Base-by-base conservation (phyloP, 2,329 filamentous ascomycete genomes). In the Arthrobotrys conoides region DNA sequence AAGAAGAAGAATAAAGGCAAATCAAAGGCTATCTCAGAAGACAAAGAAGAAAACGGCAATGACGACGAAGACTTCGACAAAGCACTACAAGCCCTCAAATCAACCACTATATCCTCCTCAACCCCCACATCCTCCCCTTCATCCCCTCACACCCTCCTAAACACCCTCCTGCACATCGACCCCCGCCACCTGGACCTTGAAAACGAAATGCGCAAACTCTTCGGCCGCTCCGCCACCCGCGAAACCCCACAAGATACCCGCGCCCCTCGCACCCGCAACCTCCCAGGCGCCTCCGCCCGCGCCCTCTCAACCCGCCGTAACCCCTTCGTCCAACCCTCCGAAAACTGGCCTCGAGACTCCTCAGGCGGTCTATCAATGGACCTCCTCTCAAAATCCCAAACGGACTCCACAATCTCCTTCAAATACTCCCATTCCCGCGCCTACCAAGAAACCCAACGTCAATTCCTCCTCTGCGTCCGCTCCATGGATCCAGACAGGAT, bases 181-280 rank as follows among this genome's bases (percentile, higher is more conserved):
- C 89, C 91, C 0, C 89, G 92, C 81, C 90, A 94, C 81, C 88
- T 99, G 10, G 94, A 95, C 83, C 93, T 93, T 6, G 87, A 91
- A 41, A 97, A 97, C 82, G 96, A 99, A 86, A 97, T 99, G 93
- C 91, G 90, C 72, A 89, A 88, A 80, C 85, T 93, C 0, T 93
- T 93, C 83, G 91, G 91, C 3, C 88, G 88, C 79, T 88, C 89
- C 27, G 90, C 90, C 22, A 82, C 91, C 9, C 57, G 65, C 10
- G 89, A 91, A 81, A 86, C 85, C 33, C 83, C 66, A 3, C 30
- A 64, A 3, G 65, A 85, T 49, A 86, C 89, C 20, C 84, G 88
- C 57, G 85, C 85, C 38, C 84, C 84, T 55, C 82, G 83, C 68
- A 46, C 53, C n/a, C 68, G 70, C 12, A 38, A 16, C 5, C 55